These are phyloP conservation scores for Camellia granthamiana DNA, from an alignment of 148 eudicot genomes.

Conservation along the genomic window DNA sequence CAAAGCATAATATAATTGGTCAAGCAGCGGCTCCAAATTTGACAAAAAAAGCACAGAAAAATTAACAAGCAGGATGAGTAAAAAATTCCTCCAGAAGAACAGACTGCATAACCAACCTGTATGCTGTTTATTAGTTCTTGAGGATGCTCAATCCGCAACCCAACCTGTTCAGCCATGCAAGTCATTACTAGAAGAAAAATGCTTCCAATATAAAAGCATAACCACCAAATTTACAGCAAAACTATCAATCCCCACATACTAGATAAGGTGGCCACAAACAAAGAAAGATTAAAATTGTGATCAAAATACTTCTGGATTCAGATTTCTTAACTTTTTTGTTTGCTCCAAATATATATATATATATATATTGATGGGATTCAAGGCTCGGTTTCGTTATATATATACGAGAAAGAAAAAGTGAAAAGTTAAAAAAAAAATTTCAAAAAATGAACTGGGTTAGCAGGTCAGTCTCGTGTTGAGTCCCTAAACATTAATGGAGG, in stretches of 20 bases:
- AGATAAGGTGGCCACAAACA: not conserved
- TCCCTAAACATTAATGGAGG: not conserved
- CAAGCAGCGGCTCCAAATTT: not conserved
- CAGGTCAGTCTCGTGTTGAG: not conserved
- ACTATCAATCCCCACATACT: not conserved
- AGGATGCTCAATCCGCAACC: slow-evolving; percentile 95
- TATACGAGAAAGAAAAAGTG: too few species aligned
- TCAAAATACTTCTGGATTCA: not conserved
- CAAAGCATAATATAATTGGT: not conserved
- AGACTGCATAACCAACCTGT: slow-evolving; percentile 52
- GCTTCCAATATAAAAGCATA: not conserved
- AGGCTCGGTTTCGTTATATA: too few species aligned
- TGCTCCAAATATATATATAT: not conserved
- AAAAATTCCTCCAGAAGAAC: not conserved
- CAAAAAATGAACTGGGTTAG: not conserved
- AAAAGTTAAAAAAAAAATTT: not conserved
- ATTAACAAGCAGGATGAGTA: not conserved
- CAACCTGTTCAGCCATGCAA: slow-evolving; percentile 54
- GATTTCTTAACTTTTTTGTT: not conserved
- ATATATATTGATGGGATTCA: too few species aligned
- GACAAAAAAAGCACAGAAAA: not conserved
- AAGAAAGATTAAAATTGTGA: not conserved
- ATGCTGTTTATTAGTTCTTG: slow-evolving; percentile 81
- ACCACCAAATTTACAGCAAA: not conserved
- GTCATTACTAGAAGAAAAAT: not conserved